phyloP scores from a whole-genome alignment of 768 basidiomycete species.

The Russula emetica region DNA sequence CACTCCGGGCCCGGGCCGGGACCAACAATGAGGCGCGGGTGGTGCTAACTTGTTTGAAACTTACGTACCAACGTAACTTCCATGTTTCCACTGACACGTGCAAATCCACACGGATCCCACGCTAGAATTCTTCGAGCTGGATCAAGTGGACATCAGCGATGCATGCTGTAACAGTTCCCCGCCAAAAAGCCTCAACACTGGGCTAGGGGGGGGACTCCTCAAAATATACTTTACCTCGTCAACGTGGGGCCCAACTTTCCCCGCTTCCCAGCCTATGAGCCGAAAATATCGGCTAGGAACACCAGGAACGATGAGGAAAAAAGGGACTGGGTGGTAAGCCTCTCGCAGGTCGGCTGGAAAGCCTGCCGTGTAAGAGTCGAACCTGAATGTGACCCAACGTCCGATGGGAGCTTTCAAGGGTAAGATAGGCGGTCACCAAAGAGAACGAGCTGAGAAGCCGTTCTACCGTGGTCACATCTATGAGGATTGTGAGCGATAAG shows the following conservation, averaged over 20 bases:
- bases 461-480: not conserved
- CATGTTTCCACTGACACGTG: too few relatives aligned
- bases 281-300: not conserved
- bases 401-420: not conserved
- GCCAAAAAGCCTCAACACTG: not conserved
- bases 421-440: not conserved
- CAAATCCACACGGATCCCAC: not conserved
- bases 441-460: not conserved
- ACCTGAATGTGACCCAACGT: not conserved
- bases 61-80: too few relatives aligned
- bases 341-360: not conserved
- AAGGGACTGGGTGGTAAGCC: not conserved
- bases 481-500: not conserved
- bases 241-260: not conserved
- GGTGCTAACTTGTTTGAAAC: too few relatives aligned
- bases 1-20: not conserved
- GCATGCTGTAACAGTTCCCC: not conserved
- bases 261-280: not conserved
- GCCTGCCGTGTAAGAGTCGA: not conserved
- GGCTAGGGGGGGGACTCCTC: not conserved
- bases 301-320: not conserved
- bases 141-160: not conserved
- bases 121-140: not conserved
- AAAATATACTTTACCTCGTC: not conserved
- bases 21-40: not conserved